phyloP scores from a whole-genome alignment of 2,329 filamentous ascomycete genomes.

The Venturia effusa region DNA sequence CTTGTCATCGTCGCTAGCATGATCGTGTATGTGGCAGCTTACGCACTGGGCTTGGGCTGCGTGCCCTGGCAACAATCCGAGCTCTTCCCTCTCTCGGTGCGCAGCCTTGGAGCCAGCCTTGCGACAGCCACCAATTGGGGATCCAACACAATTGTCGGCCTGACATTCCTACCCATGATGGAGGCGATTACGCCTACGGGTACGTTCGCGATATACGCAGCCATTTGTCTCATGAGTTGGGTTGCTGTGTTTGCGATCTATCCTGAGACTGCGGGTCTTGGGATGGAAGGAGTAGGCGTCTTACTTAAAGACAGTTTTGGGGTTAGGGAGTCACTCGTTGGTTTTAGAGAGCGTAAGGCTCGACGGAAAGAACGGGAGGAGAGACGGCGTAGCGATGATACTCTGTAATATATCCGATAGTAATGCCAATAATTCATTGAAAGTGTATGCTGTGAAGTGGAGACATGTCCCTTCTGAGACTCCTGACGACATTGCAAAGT shows the following conservation, averaged over 20 bases:
- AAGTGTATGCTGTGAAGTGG: no score
- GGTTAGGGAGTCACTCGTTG: conserved; percentile 17
- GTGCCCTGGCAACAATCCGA: conserved; percentile 96
- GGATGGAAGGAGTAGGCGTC: conserved; percentile 66
- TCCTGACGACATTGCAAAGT: no score
- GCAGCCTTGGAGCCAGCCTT: conserved; percentile 60
- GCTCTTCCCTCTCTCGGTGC: conserved; percentile 67
- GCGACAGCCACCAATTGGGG: conserved; percentile 80
- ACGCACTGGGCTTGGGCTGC: conserved; percentile 79
- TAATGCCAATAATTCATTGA: not conserved
- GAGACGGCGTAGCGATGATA: not conserved
- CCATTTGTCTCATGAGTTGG: conserved; percentile 60
- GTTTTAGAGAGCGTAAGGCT: not conserved
- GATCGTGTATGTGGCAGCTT: conserved; percentile 73
- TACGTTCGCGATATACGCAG: conserved; percentile 74
- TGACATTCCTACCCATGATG: conserved; percentile 86
- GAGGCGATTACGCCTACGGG: conserved; percentile 58
- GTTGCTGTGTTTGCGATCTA: conserved; percentile 61
- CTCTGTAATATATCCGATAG: not conserved
- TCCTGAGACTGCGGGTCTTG: conserved; percentile 75
- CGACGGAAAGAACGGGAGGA: not conserved
- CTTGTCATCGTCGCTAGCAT: conserved; percentile 60
- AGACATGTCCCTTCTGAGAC: no score
- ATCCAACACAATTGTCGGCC: conserved; percentile 73
- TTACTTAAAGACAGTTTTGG: conserved; percentile 67